phyloP scores from a whole-genome alignment of 495 filamentous ascomycete genomes.

The Cladorrhinum samala region DNA sequence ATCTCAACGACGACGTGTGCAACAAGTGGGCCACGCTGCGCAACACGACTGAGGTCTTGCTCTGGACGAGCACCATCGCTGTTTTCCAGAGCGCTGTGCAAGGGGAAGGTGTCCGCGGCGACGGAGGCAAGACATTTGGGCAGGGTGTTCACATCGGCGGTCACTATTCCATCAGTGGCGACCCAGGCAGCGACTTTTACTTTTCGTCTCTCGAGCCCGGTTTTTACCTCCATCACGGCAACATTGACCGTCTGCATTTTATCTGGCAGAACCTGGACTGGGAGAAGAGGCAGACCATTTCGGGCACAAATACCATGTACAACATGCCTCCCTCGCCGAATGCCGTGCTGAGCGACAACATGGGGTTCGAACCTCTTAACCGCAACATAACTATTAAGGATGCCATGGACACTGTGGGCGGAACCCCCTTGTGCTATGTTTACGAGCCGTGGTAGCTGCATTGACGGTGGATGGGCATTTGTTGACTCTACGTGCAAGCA shows the following conservation, averaged over 20 bases:
- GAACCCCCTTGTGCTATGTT: conserved; percentile 23
- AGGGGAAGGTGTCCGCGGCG: too few relatives aligned
- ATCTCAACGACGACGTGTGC: conserved; percentile 33
- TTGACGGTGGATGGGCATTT: too few relatives aligned
- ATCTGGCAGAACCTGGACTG: conserved; percentile 58
- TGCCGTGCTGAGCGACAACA: conserved; percentile 19
- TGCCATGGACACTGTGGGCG: conserved; percentile 18
- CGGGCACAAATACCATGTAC: conserved; percentile 38
- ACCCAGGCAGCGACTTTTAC: conserved; percentile 49
- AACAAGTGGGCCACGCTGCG: conserved; percentile 26
- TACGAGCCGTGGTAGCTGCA: too few relatives aligned
- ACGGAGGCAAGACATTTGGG: too few relatives aligned
- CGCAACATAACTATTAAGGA: conserved; percentile 9
- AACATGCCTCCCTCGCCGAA: conserved; percentile 31
- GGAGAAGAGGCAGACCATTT: conserved; percentile 32
- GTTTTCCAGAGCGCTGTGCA: conserved; percentile 36
- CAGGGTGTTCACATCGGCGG: conserved; percentile 35
- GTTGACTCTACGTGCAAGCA: too few relatives aligned
- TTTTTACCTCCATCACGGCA: conserved; percentile 66
- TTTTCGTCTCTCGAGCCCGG: conserved; percentile 58
- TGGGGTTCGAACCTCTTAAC: conserved; percentile 16
- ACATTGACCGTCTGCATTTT: conserved; percentile 65
- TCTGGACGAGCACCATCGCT: conserved; percentile 22
- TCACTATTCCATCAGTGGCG: conserved; percentile 32
- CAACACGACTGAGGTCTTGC: conserved; percentile 34